Percentiles rank a stretch among this genome's conserved stretches.
Evolutionary conservation across 2,329 filamentous ascomycete genomes (phyloP).

Genomic region (Pestalotiopsis fici): DNA sequence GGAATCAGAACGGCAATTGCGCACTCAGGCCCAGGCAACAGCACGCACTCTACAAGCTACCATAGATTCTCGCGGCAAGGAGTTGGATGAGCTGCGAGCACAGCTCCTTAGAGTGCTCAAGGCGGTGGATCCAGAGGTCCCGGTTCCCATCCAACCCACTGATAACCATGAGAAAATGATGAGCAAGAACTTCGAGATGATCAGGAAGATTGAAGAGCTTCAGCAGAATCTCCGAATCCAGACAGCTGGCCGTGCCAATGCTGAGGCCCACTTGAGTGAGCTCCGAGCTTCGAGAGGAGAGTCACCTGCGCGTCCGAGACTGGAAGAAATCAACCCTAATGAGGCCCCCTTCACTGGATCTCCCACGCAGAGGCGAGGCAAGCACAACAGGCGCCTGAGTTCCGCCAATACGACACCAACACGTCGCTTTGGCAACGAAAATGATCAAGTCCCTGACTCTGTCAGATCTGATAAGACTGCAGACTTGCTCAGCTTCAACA

Average conservation of each 20-base stretch:
- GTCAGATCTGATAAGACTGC: slow-evolving; percentile 81
- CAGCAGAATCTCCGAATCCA: slow-evolving; percentile 86
- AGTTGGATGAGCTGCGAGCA: slow-evolving; percentile 77
- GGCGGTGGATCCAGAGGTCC: slow-evolving; percentile 78
- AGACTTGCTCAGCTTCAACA: slow-evolving; percentile 82
- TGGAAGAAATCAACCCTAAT: slow-evolving; percentile 87
- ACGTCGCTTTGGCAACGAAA: slow-evolving; percentile 67
- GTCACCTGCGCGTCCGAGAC: slow-evolving; percentile 69
- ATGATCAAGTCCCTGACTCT: slow-evolving; percentile 69
- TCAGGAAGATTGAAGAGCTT: slow-evolving; percentile 83
- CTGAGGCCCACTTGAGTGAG: slow-evolving; percentile 80
- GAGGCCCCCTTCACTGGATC: slow-evolving; percentile 75
- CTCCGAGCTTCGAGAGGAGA: slow-evolving; percentile 74
- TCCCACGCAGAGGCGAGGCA: slow-evolving; percentile 66
- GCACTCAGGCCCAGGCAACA: slow-evolving; percentile 82
- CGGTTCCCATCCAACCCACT: slow-evolving; percentile 63
- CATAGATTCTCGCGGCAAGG: slow-evolving; percentile 77
- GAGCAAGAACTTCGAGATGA: slow-evolving; percentile 80
- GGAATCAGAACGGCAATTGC: slow-evolving; percentile 86
- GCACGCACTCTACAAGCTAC: slow-evolving; percentile 78
- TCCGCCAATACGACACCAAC: slow-evolving; percentile 80
- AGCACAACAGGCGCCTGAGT: slow-evolving; percentile 56
- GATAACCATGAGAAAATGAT: slow-evolving; percentile 62
- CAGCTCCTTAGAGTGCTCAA: slow-evolving; percentile 83
- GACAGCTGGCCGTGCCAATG: slow-evolving; percentile 76